These are phyloP conservation scores for Vigna trinervia DNA, from an alignment of 306 rosid species.

Conservation along the genomic window DNA sequence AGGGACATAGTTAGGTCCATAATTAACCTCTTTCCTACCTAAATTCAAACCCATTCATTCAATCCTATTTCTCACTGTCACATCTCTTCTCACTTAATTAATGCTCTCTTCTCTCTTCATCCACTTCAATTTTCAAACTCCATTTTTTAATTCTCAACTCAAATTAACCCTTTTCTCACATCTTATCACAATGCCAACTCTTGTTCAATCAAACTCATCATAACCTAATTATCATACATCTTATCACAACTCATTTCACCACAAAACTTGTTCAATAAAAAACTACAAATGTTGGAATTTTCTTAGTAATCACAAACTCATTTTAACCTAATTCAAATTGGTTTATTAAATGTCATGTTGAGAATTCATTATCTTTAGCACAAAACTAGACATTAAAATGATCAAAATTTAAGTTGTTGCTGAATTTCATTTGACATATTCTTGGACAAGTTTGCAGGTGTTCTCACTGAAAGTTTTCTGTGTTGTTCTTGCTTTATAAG, in stretches of 20 bases:
- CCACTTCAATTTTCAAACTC: background rate
- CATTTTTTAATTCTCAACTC: background rate
- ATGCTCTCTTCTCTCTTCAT: slow-evolving; percentile 36
- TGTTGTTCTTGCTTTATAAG: slow-evolving; percentile 30
- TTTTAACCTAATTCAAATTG: no score
- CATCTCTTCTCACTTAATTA: background rate
- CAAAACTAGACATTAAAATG: no score
- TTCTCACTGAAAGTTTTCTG: slow-evolving; percentile 8
- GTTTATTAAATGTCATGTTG: no score
- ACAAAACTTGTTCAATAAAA: background rate
- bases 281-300: background rate
- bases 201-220: background rate
- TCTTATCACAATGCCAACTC: background rate
- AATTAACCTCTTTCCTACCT: background rate
- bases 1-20: slow-evolving; percentile 16
- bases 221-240: background rate
- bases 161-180: background rate
- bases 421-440: no score
- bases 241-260: background rate
- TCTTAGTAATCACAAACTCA: background rate
- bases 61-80: background rate
- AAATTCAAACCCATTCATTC: slow-evolving; percentile 27
- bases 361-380: no score
- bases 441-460: background rate
- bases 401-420: no score